phyloP scores from a whole-genome alignment of 257 asterid genomes.

The Ballota nigra region DNA sequence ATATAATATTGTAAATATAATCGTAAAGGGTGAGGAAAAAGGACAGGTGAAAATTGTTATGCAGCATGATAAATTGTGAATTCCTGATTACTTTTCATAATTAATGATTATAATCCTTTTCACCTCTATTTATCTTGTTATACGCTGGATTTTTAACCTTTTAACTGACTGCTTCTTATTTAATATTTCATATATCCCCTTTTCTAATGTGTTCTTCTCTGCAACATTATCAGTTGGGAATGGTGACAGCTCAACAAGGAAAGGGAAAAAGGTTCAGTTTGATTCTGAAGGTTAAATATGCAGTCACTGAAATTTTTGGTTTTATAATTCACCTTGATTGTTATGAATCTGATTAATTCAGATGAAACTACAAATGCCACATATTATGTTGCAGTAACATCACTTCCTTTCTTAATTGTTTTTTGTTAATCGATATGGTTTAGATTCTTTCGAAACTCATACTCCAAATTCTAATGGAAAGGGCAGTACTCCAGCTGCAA shows the following conservation, averaged over 20 bases:
- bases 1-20: constrained; percentile 13
- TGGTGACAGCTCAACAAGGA: constrained; percentile 48
- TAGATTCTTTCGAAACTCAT: constrained; percentile 39
- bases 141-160: not conserved
- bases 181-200: not conserved
- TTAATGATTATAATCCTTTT: not conserved
- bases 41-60: not conserved
- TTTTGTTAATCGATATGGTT: constrained; percentile 15
- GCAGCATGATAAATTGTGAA: not conserved
- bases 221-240: constrained; percentile 43
- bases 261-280: constrained; percentile 70
- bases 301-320: not conserved
- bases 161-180: not conserved
- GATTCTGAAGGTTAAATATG: constrained; percentile 50
- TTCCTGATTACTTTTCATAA: constrained; percentile 6
- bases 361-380: not conserved
- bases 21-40: not conserved
- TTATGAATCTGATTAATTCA: not conserved
- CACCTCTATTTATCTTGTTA: constrained; percentile 5
- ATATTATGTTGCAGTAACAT: constrained; percentile 4
- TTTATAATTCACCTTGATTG: not conserved
- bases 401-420: constrained; percentile 13
- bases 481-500: constrained; percentile 28
- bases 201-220: constrained; percentile 11
- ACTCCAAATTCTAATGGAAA: constrained; percentile 47